These are phyloP conservation scores for Podospora bellae-mahoneyi DNA, from an alignment of 495 filamentous ascomycete genomes.

Conservation along the genomic window DNA sequence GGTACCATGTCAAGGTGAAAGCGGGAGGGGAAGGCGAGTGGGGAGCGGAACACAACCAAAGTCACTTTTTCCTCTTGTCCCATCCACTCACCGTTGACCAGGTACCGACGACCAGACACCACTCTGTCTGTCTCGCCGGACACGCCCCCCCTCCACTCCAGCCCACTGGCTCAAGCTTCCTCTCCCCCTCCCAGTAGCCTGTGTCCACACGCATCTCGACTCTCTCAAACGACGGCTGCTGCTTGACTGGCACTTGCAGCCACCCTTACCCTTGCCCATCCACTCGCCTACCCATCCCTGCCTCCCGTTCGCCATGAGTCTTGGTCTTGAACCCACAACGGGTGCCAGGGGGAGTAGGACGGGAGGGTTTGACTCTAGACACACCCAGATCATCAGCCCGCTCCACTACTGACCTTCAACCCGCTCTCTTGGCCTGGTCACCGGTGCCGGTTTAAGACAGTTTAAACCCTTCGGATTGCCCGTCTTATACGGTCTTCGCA, in stretches of 20 bases:
- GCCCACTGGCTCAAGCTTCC: slow-evolving; percentile 9
- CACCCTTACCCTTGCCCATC: slow-evolving; percentile 16
- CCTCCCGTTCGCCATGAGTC: slow-evolving; percentile 19
- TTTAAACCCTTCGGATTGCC: slow-evolving; percentile 18
- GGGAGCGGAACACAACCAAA: neutral
- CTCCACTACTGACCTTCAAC: slow-evolving; percentile 12
- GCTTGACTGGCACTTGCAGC: neutral
- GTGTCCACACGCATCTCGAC: neutral
- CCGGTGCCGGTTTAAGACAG: slow-evolving; percentile 16
- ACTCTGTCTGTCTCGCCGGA: neutral
- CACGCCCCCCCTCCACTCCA: slow-evolving; percentile 12
- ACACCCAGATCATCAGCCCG: slow-evolving; percentile 17
- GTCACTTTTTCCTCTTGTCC: neutral
- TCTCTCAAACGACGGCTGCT: neutral
- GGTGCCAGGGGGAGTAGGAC: slow-evolving; percentile 18
- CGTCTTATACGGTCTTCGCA: slow-evolving; percentile 1
- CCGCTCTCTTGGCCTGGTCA: slow-evolving; percentile 9
- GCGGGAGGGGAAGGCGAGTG: neutral
- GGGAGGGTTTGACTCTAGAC: slow-evolving; percentile 2
- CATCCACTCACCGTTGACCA: slow-evolving; percentile 9
- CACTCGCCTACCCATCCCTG: neutral
- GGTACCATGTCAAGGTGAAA: slow-evolving; percentile 2
- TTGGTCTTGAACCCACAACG: slow-evolving; percentile 6
- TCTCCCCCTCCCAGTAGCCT: slow-evolving; percentile 6
- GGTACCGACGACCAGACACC: neutral